Evolutionary conservation across 106 monocot genomes (phyloP).

Genomic region (Dendrobium chrysotoxum): DNA sequence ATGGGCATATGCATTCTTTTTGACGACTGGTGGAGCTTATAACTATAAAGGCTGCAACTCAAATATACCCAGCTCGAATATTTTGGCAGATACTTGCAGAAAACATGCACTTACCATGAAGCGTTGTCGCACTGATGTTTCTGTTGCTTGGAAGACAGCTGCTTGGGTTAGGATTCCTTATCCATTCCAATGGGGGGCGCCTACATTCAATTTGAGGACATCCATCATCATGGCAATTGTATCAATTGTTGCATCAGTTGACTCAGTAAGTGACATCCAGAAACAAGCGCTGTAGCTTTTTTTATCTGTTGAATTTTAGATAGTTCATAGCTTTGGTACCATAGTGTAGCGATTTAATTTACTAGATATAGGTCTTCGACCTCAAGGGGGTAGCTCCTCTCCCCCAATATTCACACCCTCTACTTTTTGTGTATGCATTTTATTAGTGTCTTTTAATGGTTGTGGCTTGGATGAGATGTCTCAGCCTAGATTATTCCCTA

Average conservation of each 20-base stretch:
- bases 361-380: not conserved
- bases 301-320: not conserved
- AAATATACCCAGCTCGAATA: slow-evolving; percentile 84
- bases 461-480: not conserved
- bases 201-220: slow-evolving; percentile 82
- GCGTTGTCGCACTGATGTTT: slow-evolving; percentile 86
- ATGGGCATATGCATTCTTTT: slow-evolving; percentile 98
- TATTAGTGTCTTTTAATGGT: not conserved
- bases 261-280: slow-evolving; percentile 54
- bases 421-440: not conserved
- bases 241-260: slow-evolving; percentile 85
- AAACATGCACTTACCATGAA: slow-evolving; percentile 61
- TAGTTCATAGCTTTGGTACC: not conserved
- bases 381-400: no score
- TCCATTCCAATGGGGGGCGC: slow-evolving; percentile 93
- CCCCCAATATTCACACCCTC: no score
- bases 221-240: slow-evolving; percentile 76
- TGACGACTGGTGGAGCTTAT: slow-evolving; percentile 91
- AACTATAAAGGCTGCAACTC: slow-evolving; percentile 71
- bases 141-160: slow-evolving; percentile 80
- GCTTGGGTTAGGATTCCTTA: slow-evolving; percentile 95
- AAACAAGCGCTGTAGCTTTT: not conserved
- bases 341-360: not conserved
- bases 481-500: not conserved
- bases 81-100: slow-evolving; percentile 73